Evolutionary conservation across 2,329 filamentous ascomycete genomes (phyloP), one percentile per base, ranked within the genome.

Genomic region (Neopestalotiopsis clavispora): DNA sequence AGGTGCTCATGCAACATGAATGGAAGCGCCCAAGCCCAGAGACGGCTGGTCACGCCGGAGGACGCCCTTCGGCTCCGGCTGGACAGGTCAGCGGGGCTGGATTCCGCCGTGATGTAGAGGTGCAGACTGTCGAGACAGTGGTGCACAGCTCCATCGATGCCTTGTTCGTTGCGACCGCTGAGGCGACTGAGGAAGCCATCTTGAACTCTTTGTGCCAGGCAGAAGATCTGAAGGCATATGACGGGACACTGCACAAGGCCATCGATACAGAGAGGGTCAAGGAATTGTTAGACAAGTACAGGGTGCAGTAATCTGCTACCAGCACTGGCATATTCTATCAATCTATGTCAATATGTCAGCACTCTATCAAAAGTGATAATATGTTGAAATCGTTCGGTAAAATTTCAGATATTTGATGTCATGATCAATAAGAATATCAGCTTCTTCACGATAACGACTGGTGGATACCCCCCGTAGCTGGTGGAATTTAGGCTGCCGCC

Each of bases 111-210:
- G 17, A 34, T 17, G 58, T 67, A 7, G 66, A 67, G 32, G 61
- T 58, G 5, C 58, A 67, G 28, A 67, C 57, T 12, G 58, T 67
- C 3, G 57, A 67, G n/a, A 67, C 66, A 4, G 59, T 63, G 12
- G 45, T 49, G 13, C 38, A 63, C 28, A 52, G 45, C 23, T 38
- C 59, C 4, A 67, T 67, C 23, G 66, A 67, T 38, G 40, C 66
- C 0, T 14, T 67, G 2, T 63, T 67, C 20, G 40, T 62, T 17
- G 66, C 66, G 4, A 63, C 59, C 28, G 57, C 57, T 20, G 66
- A 67, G 34, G 66, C 66, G 14, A 67, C 66, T 7, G 66, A 67
- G 32, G 66, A 67, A 20, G 66, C 66, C 20, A 63, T 67, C 14
- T 32, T 67, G 40, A 67, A 67, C 40, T 49, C 66, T 30, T 34